Percentiles rank a stretch among this genome's conserved stretches.
phyloP scores from a whole-genome alignment of 2,329 filamentous ascomycete species.

The Aureobasidium sp. region DNA sequence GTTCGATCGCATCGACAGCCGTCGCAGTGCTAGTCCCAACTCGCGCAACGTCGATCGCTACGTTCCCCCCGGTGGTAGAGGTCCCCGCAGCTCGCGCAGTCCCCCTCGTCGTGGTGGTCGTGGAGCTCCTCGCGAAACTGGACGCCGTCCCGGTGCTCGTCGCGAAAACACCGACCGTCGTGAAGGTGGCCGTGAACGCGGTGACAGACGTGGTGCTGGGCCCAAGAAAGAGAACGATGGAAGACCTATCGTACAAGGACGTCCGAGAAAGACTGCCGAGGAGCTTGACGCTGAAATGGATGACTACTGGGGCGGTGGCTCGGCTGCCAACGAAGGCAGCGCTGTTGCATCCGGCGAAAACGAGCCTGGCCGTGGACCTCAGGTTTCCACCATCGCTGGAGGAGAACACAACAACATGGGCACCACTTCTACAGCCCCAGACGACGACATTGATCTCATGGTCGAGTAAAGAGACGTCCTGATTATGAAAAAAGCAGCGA shows the following conservation, averaged over 20 bases:
- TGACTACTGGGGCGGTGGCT: constrained; percentile 57
- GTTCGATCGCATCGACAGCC: constrained; percentile 54
- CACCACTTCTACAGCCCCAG: constrained; percentile 12
- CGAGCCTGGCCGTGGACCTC: constrained; percentile 9
- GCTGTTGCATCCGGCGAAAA: constrained; percentile 5
- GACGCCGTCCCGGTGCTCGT: constrained; percentile 40
- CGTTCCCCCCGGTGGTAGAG: constrained; percentile 55
- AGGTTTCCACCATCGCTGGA: constrained; percentile 12
- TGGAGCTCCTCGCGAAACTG: constrained; percentile 36
- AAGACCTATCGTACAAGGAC: constrained; percentile 30
- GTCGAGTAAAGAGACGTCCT: constrained; percentile 12
- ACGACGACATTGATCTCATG: constrained; percentile 21
- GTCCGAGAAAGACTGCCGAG: constrained; percentile 78
- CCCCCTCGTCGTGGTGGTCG: constrained; percentile 43
- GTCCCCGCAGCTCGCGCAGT: constrained; percentile 44
- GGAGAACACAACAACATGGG: constrained; percentile 11
- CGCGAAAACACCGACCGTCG: constrained; percentile 29
- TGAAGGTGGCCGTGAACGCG: constrained; percentile 28
- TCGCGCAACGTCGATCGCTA: constrained; percentile 73
- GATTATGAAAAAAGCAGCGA: not conserved
- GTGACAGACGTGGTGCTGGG: constrained; percentile 36
- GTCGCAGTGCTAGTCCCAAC: constrained; percentile 42
- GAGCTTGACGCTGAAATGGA: constrained; percentile 96
- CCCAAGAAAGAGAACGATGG: constrained; percentile 45
- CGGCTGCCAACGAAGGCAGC: constrained; percentile 7